These are phyloP conservation scores for Escovopsis sp. DNA, from an alignment of 2,329 filamentous ascomycete genomes.

Conservation along the genomic window DNA sequence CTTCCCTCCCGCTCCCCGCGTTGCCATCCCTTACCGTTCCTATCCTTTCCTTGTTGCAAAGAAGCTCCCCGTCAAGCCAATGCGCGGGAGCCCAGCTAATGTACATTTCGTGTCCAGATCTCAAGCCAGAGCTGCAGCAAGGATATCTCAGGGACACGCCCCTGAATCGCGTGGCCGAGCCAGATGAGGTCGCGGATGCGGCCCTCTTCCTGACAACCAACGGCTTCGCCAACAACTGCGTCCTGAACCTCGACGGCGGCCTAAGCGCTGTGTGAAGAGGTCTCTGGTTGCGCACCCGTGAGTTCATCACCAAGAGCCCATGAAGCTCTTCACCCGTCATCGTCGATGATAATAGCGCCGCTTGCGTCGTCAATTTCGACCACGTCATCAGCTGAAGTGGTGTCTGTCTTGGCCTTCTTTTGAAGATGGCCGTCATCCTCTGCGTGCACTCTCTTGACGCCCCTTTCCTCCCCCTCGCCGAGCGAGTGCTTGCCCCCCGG, in stretches of 20 bases:
- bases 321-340: slow-evolving; percentile 31
- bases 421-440: slow-evolving; percentile 26
- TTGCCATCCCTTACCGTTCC: slow-evolving; percentile 4
- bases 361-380: slow-evolving; percentile 39
- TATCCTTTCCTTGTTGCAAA: neutral
- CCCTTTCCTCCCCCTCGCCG: slow-evolving; percentile 22
- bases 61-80: too few relatives aligned
- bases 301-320: too few relatives aligned
- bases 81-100: slow-evolving; percentile 17
- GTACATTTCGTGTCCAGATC: slow-evolving; percentile 20
- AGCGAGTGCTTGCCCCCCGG: slow-evolving; percentile 19
- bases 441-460: slow-evolving; percentile 30
- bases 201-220: slow-evolving; percentile 64
- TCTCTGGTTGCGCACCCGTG: too few relatives aligned
- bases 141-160: slow-evolving; percentile 41
- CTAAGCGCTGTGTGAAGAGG: slow-evolving; percentile 46
- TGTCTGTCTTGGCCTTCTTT: slow-evolving; percentile 34
- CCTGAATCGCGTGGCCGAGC: slow-evolving; percentile 45
- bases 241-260: slow-evolving; percentile 75
- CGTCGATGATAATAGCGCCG: slow-evolving; percentile 53
- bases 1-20: slow-evolving; percentile 3
- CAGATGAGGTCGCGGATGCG: slow-evolving; percentile 66
- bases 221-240: slow-evolving; percentile 72
- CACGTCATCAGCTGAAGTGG: slow-evolving; percentile 21
- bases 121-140: slow-evolving; percentile 22